Evolutionary conservation across 1,139 yeast genomes (phyloP).

Genomic region (Suhomyces atakaporum): DNA sequence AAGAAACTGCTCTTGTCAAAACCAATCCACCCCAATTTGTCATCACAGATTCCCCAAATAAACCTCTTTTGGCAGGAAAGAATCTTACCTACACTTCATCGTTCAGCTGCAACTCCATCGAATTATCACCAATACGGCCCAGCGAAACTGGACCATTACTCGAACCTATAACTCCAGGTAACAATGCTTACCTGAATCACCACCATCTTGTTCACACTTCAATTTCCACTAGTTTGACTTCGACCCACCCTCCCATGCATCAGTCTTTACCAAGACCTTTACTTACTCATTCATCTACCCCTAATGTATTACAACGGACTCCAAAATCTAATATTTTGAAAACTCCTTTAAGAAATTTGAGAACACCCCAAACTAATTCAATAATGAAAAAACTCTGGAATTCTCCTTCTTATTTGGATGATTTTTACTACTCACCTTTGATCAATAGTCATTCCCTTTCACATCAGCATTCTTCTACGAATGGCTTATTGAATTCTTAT

Average conservation of each 20-base stretch:
- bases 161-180: constrained; percentile 57
- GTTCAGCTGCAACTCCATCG: constrained; percentile 68
- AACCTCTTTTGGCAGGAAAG: constrained; percentile 46
- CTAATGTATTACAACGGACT: constrained; percentile 19
- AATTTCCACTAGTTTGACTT: constrained; percentile 1
- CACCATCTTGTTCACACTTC: constrained; percentile 17
- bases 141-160: constrained; percentile 64
- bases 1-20: constrained; percentile 5
- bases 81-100: constrained; percentile 54
- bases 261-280: constrained; percentile 17
- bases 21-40: constrained; percentile 29
- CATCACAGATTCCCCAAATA: constrained; percentile 39
- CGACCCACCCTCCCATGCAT: constrained; percentile 8
- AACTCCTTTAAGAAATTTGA: constrained; percentile 43
- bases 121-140: constrained; percentile 58
- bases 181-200: constrained; percentile 25
- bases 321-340: constrained; percentile 35
- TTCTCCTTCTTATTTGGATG: constrained; percentile 67
- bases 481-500: constrained; percentile 34
- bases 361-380: constrained; percentile 47
- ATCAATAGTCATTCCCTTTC: constrained; percentile 29
- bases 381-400: constrained; percentile 56
- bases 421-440: constrained; percentile 63
- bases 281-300: constrained; percentile 14
- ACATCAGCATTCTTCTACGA: constrained; percentile 7